phyloP scores from a whole-genome alignment of 1,284 basidiomycete genomes.

The Microstroma glucosiphilum region DNA sequence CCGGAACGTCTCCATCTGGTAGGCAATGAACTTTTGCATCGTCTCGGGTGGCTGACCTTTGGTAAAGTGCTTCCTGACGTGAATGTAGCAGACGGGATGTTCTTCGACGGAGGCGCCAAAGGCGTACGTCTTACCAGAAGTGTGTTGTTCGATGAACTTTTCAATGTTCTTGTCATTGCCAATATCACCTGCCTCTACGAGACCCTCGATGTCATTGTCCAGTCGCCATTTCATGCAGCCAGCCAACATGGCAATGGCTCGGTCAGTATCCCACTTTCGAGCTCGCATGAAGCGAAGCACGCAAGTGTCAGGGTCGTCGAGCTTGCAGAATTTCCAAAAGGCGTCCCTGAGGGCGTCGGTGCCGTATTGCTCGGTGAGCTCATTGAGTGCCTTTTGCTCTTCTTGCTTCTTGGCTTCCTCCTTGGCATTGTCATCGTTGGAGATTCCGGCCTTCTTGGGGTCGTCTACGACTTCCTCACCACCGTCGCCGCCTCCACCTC shows the following conservation, averaged over 20 bases:
- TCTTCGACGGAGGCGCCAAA: slow-evolving; percentile 48
- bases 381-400: slow-evolving; percentile 47
- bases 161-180: slow-evolving; percentile 42
- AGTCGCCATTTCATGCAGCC: slow-evolving; percentile 47
- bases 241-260: slow-evolving; percentile 52
- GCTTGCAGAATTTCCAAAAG: slow-evolving; percentile 50
- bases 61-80: slow-evolving; percentile 42
- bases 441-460: slow-evolving; percentile 36
- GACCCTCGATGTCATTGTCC: slow-evolving; percentile 47
- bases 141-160: slow-evolving; percentile 51
- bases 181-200: slow-evolving; percentile 50
- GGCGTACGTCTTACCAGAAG: slow-evolving; percentile 48
- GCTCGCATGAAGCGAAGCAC: slow-evolving; percentile 51
- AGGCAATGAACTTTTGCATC: slow-evolving; percentile 50
- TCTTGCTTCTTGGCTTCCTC: slow-evolving; percentile 45
- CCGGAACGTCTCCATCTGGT: slow-evolving; percentile 50
- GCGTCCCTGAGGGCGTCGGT: slow-evolving; percentile 44
- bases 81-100: slow-evolving; percentile 48
- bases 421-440: slow-evolving; percentile 47
- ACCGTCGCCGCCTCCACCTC: slow-evolving; percentile 9
- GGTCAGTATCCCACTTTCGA: slow-evolving; percentile 50
- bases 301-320: slow-evolving; percentile 43
- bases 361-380: slow-evolving; percentile 51
- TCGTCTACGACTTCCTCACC: slow-evolving; percentile 10
- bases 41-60: slow-evolving; percentile 46